A percentile compares a stretch with the other conserved stretches of the same genome.
These are phyloP conservation scores for Pouteria campechiana DNA, from an alignment of 179 eudicot genomes.

Conservation along the genomic window DNA sequence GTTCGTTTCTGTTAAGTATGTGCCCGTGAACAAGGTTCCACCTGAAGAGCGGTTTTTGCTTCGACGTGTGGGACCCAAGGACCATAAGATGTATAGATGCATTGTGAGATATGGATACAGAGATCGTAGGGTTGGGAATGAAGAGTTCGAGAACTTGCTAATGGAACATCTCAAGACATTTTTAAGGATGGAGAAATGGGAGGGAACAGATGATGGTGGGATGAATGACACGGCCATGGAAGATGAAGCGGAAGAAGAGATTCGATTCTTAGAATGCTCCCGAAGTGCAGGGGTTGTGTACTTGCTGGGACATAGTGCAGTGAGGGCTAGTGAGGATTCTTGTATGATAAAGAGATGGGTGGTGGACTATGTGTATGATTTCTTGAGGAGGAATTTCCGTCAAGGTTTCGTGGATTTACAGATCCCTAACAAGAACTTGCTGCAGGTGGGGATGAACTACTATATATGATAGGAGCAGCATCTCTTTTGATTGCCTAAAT, in stretches of 20 bases:
- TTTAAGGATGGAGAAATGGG: too few species aligned
- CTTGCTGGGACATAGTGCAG: neutral
- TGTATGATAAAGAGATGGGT: neutral
- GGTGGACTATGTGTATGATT: neutral
- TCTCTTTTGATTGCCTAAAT: too few species aligned
- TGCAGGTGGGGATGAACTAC: constrained; percentile 1
- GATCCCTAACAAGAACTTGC: neutral
- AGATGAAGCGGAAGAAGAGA: too few species aligned
- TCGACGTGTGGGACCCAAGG: neutral
- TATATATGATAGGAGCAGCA: neutral
- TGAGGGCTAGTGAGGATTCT: neutral
- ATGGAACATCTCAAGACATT: too few species aligned
- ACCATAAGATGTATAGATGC: constrained; percentile 3
- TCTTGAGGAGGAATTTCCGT: constrained; percentile 1
- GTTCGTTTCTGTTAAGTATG: constrained; percentile 3
- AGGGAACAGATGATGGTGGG: too few species aligned
- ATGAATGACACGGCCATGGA: too few species aligned
- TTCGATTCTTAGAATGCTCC: too few species aligned
- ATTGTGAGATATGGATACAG: constrained; percentile 3
- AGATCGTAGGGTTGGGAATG: constrained; percentile 1
- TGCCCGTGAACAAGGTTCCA: constrained; percentile 1
- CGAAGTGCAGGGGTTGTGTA: neutral
- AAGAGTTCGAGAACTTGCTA: constrained; percentile 5
- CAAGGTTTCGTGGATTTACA: neutral
- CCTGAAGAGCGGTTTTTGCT: constrained; percentile 7